Evolutionary conservation across 2,329 filamentous ascomycete genomes (phyloP), one percentile per base, ranked within the genome.

Genomic region (Thelonectria rubi): DNA sequence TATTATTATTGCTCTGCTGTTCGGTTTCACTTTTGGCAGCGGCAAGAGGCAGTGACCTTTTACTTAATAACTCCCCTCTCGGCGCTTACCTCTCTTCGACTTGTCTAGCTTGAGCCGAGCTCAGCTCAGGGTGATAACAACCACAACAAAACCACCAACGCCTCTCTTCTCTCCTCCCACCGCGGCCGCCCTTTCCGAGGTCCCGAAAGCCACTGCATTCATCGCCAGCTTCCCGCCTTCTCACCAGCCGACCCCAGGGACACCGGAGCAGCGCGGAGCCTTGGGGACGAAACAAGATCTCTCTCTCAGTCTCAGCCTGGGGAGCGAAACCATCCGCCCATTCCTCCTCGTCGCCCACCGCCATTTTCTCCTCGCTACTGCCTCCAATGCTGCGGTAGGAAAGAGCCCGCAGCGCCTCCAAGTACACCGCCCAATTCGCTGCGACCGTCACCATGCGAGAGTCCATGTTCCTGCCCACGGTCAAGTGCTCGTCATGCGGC

Each of bases 401-500:
- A 32, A 63, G 42, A 30, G 26, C 26, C 34, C 47, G 24, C 45
- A 37, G 48, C 26, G 26, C 37, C 32, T 56, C 46, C 52, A 24
- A 32, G 40, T 43, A 58, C 51, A 55, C 52, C 43, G 48, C 40
- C 47, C 15, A 59, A 60, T 26, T 48, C 57, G 34, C 60, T 72
- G 77, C 64, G 65, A 85, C 86, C 82, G 78, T 80, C 46, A 75
- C 79, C 64, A 81, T 81, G 70, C 83, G 88, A 73, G 84, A 88
- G 75, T 90, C 87, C 75, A 84, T 86, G 76, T 87, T 94, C 66
- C 82, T 95, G 81, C 92, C 93, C 73, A 88, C 88, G 21, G 91
- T 97, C 78, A 97, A 94, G 83, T 97, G 93, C 78, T 96, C 93
- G 55, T 88, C 84, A 79, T 97, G 93, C 75, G 86, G 88, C 42